Conservation (phyloP, 371 early-diverging fungal genomes). For the Actinomucor elegans region DNA sequence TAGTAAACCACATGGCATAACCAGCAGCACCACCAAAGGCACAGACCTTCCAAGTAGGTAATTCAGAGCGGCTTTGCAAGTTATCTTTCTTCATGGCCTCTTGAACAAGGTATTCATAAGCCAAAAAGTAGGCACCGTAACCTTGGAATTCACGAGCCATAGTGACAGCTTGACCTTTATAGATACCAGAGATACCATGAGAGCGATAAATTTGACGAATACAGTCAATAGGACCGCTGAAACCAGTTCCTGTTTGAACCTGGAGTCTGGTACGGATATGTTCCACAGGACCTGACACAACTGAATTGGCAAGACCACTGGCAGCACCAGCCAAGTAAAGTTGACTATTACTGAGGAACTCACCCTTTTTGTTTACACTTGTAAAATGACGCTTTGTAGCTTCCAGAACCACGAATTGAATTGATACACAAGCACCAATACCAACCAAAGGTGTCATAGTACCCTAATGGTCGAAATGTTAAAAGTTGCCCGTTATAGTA, state of each 20-base stretch:
- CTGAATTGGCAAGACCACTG: constrained; percentile 80
- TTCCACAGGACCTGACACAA: constrained; percentile 85
- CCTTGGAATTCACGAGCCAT: constrained; percentile 80
- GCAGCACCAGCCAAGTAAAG: constrained; percentile 79
- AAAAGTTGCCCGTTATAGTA: constrained; percentile 13
- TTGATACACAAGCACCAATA: constrained; percentile 80
- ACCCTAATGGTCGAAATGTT: constrained; percentile 42
- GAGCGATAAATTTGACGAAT: constrained; percentile 70
- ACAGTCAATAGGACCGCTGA: constrained; percentile 73
- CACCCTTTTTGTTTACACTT: constrained; percentile 38
- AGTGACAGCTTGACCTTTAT: constrained; percentile 81
- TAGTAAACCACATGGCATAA: constrained; percentile 79
- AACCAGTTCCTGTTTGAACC: constrained; percentile 62
- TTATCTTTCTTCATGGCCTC: constrained; percentile 56
- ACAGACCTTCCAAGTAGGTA: constrained; percentile 67
- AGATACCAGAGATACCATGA: constrained; percentile 76
- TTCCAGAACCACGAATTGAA: constrained; percentile 77
- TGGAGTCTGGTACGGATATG: constrained; percentile 81
- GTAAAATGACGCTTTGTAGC: constrained; percentile 72
- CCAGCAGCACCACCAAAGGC: constrained; percentile 76
- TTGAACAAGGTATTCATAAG: constrained; percentile 78
- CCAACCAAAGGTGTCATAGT: constrained; percentile 78
- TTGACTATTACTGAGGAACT: constrained; percentile 59
- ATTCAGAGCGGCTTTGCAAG: constrained; percentile 49
- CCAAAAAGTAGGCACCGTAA: constrained; percentile 79